Conservation (phyloP, 192 early-diverging fungal species). For the Umbelopsis ramanniana region DNA sequence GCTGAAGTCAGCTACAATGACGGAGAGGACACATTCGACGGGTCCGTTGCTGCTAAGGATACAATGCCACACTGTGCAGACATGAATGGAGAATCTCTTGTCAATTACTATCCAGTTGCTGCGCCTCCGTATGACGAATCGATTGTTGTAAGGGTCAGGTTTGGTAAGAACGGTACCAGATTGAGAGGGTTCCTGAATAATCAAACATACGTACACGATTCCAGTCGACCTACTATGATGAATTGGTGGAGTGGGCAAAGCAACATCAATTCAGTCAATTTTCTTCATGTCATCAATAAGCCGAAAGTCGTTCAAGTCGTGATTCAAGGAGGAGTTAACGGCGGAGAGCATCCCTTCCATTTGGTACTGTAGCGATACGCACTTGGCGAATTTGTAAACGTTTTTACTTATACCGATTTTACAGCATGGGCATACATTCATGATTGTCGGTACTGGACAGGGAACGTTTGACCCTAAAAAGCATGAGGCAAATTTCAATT, state of each 20-base stretch:
- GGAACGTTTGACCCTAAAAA: conserved; percentile 15
- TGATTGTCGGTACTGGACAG: conserved; percentile 37
- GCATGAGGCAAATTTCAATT: conserved; percentile 19
- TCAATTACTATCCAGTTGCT: conserved; percentile 8
- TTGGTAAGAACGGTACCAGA: conserved; percentile 8
- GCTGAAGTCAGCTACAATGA: background rate
- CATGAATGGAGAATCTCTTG: conserved; percentile 10
- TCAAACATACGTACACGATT: conserved; percentile 10
- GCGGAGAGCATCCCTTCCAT: conserved; percentile 27
- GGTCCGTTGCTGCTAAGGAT: background rate
- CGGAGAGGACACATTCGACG: conserved; percentile 3
- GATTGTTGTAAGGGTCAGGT: background rate
- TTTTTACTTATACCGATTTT: background rate
- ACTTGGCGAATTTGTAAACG: background rate
- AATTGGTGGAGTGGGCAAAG: conserved; percentile 22
- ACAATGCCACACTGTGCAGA: conserved; percentile 10
- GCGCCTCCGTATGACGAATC: conserved; percentile 6
- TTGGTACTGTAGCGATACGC: conserved; percentile 2
- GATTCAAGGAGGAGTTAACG: background rate
- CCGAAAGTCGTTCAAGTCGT: conserved; percentile 1
- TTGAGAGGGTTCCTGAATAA: conserved; percentile 19
- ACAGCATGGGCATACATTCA: conserved; percentile 49
- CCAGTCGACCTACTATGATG: conserved; percentile 17
- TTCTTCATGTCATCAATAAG: background rate
- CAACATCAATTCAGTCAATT: background rate